Evolutionary conservation across 306 rosid species (phyloP), one percentile per base, ranked within the genome.

Genomic region (Oemleria cerasiformis): DNA sequence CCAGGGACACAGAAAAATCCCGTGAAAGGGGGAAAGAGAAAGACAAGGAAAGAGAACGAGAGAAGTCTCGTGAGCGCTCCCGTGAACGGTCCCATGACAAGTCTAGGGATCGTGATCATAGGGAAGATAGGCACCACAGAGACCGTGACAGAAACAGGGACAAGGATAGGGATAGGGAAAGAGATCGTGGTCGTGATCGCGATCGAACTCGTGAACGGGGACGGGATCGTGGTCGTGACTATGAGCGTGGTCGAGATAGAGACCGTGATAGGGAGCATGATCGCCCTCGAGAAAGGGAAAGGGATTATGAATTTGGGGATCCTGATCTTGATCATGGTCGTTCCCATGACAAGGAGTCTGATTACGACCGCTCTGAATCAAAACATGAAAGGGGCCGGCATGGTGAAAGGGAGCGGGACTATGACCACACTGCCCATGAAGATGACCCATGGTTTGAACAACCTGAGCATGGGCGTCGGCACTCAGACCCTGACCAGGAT

Each of bases 121-220:
- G 90, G 71, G 99, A 95, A 75, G 99, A 95, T 41, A 85, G 90
- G 57, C 97, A 88, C 80, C 96, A 88, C 80, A 86, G 93, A 81
- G 99, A 95, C 71, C 88, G 99, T 41, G 97, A 95, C 64, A 95
- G 92, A 67, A 77, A 50, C 65, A 76, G 81, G 66, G 90, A 86
- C 63, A 82, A 70, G 58, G 95, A 85, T 1, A 84, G 84, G 78
- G 97, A 84, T 3, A 81, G 92, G 44, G 98, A 89, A 0, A 85
- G 89, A n/a, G 96, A 84, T 14, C 88, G 92, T 0, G 97, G 89
- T 16, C 88, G 93, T 74, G 91, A 85, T 68, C 85, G 98, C 4
- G 90, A 85, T 11, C 87, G 92, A 47, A 80, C 70, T 36, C 79
- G 84, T 30, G 86, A 78, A 45, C 83, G 93, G 30, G 94, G 79